phyloP scores from a whole-genome alignment of 2,329 filamentous ascomycete species.

The Dryadomyces quercus-mongolicae region DNA sequence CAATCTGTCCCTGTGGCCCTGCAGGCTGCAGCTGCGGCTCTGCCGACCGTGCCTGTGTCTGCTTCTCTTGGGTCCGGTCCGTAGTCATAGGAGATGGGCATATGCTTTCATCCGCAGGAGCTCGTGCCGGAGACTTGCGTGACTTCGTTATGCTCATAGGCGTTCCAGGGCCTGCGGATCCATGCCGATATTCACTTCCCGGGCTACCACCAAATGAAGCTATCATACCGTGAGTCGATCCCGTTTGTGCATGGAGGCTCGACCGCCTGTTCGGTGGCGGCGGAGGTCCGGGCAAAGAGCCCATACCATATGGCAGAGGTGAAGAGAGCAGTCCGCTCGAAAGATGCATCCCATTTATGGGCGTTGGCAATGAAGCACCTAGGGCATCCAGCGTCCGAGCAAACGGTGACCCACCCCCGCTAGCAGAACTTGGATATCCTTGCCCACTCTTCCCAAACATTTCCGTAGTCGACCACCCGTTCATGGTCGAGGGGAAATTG shows the following conservation, averaged over 20 bases:
- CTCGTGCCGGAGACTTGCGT: slow-evolving; percentile 8
- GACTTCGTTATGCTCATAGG: not conserved
- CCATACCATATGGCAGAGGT: slow-evolving; percentile 12
- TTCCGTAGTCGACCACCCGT: slow-evolving; percentile 32
- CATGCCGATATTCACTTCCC: slow-evolving; percentile 7
- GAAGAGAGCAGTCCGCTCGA: slow-evolving; percentile 18
- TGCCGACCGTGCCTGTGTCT: slow-evolving; percentile 8
- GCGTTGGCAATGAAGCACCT: slow-evolving; percentile 31
- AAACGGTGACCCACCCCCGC: slow-evolving; percentile 17
- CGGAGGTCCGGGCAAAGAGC: slow-evolving; percentile 21
- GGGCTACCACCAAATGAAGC: slow-evolving; percentile 12
- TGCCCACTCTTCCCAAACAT: slow-evolving; percentile 31
- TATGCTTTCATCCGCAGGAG: slow-evolving; percentile 4
- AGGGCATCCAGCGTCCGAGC: slow-evolving; percentile 28
- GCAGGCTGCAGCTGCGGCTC: not conserved
- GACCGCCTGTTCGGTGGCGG: slow-evolving; percentile 39
- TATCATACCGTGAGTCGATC: slow-evolving; percentile 12
- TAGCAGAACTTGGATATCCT: slow-evolving; percentile 16
- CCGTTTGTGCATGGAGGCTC: slow-evolving; percentile 37
- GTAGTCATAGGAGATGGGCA: slow-evolving; percentile 8
- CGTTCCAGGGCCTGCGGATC: not conserved
- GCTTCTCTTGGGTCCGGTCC: slow-evolving; percentile 15
- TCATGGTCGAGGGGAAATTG: slow-evolving; percentile 30
- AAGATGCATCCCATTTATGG: slow-evolving; percentile 24
- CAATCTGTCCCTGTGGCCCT: not conserved